Percentiles rank a stretch among this genome's conserved stretches.
Conservation (phyloP, 192 early-diverging fungal species). For the Podila epicladia region DNA sequence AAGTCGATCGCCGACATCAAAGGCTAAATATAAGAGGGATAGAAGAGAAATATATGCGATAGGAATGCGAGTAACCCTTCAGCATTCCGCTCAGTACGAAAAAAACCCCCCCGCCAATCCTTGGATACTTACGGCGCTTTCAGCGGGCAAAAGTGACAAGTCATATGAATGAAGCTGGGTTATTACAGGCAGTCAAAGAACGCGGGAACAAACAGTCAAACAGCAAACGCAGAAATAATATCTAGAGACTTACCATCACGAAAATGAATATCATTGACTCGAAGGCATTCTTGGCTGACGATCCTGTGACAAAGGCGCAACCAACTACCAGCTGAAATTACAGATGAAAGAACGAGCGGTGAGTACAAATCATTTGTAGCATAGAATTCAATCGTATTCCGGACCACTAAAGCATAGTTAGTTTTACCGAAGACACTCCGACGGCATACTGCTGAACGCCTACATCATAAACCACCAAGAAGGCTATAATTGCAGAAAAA, state of each 20-base stretch:
- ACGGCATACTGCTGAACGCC: conserved; percentile 47
- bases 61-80: not conserved
- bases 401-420: not conserved
- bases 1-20: conserved; percentile 37
- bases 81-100: not conserved
- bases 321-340: conserved; percentile 27
- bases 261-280: conserved; percentile 50
- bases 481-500: conserved; percentile 28
- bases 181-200: too few species aligned
- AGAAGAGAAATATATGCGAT: not conserved
- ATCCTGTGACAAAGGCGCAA: conserved; percentile 41
- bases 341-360: not conserved
- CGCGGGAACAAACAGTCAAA: too few species aligned
- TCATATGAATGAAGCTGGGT: too few species aligned
- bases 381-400: too few species aligned
- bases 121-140: conserved; percentile 21
- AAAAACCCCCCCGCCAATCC: not conserved
- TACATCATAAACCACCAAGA: conserved; percentile 33
- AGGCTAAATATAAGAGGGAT: conserved; percentile 12
- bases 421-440: conserved; percentile 34
- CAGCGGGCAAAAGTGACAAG: too few species aligned
- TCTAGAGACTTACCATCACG: conserved; percentile 18
- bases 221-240: not conserved
- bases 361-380: not conserved
- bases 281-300: conserved; percentile 45